Evolutionary conservation across 2,329 filamentous ascomycete species (phyloP), one percentile per base, ranked within the genome.

Genomic region (Aspergillus eucalypticola): DNA sequence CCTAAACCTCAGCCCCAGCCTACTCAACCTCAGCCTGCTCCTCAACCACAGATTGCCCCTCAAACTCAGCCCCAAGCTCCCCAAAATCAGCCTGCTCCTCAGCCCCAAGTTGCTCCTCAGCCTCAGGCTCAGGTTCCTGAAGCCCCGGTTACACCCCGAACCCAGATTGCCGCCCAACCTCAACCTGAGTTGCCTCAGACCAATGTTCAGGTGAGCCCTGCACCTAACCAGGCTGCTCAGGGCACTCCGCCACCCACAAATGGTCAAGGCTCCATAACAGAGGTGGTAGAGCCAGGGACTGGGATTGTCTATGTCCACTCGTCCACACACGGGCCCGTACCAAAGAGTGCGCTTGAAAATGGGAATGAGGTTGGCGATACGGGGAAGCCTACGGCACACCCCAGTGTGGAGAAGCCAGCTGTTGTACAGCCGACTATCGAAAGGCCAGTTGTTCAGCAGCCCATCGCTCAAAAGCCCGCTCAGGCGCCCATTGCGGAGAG

Each of bases 241-340:
- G 3, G 13, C 11, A 50, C 2, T 21, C 13, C 21, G n/a, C 21
- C 23, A 6, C 53, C 39, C n/a, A 55, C 39, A 10, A 29, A 35
- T 27, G 53, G 25, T 13, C 53, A 44, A 25, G 32, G 19, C 11
- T 29, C 39, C 8, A 25, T 44, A 17, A 44, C 65, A 8, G 35
- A 55, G 54, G n/a, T 62, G 64, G 44, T 52, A 64, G 25, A 58
- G 60, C 11, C 63, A 5, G 51, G 57, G n/a, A 57, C 64, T 4
- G 70, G 68, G 1, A 60, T 63, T 2, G 54, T 64, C 4, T 75
- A 70, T 58, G 61, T 73, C 7, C 73, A 75, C 41, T 71, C 73
- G 1, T 67, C 72, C 5, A 75, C 71, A 2, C 73, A 74, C 59
- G 73, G 73, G 5, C 73, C 73, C 3, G 56, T 71, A 23, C 68